phyloP scores from a whole-genome alignment of 768 basidiomycete genomes.

The Rhodosporidiobolus odoratus region DNA sequence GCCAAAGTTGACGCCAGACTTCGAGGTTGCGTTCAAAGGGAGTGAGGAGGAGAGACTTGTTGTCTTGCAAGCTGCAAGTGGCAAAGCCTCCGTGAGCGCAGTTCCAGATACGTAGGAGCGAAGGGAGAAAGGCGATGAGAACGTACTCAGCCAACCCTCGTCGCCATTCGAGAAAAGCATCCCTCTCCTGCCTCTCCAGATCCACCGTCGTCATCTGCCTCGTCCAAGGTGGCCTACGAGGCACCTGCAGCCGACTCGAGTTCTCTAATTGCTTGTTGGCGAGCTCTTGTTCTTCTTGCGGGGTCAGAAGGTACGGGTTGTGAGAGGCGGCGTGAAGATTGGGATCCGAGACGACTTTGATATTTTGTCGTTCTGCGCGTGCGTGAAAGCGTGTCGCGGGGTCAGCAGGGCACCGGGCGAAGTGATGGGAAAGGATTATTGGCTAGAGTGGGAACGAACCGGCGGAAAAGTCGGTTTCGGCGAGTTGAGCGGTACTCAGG shows the following conservation, averaged over 20 bases:
- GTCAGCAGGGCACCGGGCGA: constrained; percentile 46
- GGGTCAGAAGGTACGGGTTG: constrained; percentile 80
- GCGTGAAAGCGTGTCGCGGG: not conserved
- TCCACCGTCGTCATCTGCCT: constrained; percentile 68
- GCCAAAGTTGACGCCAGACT: constrained; percentile 98
- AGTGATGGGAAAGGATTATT: too few species aligned
- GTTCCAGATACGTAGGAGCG: not conserved
- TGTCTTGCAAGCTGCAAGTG: constrained; percentile 68
- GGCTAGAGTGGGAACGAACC: constrained; percentile 56
- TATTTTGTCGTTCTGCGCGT: constrained; percentile 47
- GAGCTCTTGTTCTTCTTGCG: constrained; percentile 72
- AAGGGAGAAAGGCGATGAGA: not conserved
- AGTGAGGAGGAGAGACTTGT: constrained; percentile 78
- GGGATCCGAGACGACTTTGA: constrained; percentile 48
- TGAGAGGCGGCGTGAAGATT: constrained; percentile 47
- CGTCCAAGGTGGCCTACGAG: constrained; percentile 76
- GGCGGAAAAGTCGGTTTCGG: constrained; percentile 91
- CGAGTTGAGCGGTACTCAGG: constrained; percentile 85
- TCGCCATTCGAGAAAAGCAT: constrained; percentile 87
- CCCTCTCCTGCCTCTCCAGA: constrained; percentile 81
- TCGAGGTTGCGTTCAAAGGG: constrained; percentile 97
- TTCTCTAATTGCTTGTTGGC: constrained; percentile 69
- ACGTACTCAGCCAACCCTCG: constrained; percentile 83
- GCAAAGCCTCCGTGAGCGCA: not conserved
- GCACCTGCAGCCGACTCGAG: constrained; percentile 71